phyloP scores from a whole-genome alignment of 495 filamentous ascomycete genomes.

The Geopyxis carbonaria region DNA sequence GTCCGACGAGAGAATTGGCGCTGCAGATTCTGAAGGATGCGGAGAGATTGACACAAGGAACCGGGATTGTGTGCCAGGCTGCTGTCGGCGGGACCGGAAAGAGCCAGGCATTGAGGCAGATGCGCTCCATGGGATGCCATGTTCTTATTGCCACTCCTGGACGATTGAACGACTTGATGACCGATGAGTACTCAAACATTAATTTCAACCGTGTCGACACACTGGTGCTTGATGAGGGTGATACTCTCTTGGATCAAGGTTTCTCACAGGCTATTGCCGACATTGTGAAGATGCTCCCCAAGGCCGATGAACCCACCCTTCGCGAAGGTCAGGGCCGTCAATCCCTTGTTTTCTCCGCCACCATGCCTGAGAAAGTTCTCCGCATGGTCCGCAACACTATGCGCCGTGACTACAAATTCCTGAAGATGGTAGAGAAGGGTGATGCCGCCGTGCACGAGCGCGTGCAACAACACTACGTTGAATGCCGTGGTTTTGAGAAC shows the following conservation, averaged over 20 bases:
- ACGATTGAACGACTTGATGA: slow-evolving; percentile 67
- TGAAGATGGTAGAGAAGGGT: slow-evolving; percentile 63
- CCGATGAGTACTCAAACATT: slow-evolving; percentile 48
- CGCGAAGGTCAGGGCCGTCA: slow-evolving; percentile 44
- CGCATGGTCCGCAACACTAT: slow-evolving; percentile 50
- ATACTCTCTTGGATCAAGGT: slow-evolving; percentile 77
- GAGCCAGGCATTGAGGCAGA: slow-evolving; percentile 38
- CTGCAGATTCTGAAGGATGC: slow-evolving; percentile 87
- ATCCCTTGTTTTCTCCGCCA: slow-evolving; percentile 87
- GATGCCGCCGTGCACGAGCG: slow-evolving; percentile 70
- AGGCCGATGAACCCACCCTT: slow-evolving; percentile 26
- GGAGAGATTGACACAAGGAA: slow-evolving; percentile 44
- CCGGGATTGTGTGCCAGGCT: slow-evolving; percentile 58
- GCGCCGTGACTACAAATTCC: slow-evolving; percentile 60
- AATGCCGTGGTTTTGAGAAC: slow-evolving; percentile 54
- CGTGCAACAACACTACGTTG: slow-evolving; percentile 60
- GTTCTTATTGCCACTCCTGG: slow-evolving; percentile 82
- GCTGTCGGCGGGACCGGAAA: slow-evolving; percentile 86
- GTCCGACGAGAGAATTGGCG: slow-evolving; percentile 85
- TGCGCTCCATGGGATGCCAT: slow-evolving; percentile 64
- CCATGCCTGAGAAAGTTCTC: slow-evolving; percentile 70
- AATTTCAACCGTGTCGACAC: slow-evolving; percentile 52
- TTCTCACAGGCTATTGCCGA: slow-evolving; percentile 61
- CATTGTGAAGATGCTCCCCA: slow-evolving; percentile 52
- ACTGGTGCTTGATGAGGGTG: slow-evolving; percentile 89